phyloP scores from a whole-genome alignment of 2,329 filamentous ascomycete species.

The Pyrenophora teres region DNA sequence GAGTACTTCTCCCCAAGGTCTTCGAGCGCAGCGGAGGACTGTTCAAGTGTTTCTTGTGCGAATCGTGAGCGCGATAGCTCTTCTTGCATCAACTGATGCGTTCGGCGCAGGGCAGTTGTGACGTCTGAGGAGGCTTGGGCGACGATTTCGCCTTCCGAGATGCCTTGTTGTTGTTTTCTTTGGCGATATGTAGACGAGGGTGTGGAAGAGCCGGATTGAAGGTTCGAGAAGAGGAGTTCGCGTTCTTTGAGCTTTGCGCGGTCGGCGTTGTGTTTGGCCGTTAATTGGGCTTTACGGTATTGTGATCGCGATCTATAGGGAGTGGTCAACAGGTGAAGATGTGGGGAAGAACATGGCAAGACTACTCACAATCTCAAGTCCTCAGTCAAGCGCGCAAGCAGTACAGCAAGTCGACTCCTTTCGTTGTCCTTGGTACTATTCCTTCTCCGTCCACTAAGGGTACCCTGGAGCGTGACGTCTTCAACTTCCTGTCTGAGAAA shows the following conservation, averaged over 20 bases:
- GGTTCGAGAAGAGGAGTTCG: conserved; percentile 72
- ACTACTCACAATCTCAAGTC: conserved; percentile 71
- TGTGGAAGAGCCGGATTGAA: conserved; percentile 53
- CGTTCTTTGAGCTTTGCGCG: conserved; percentile 76
- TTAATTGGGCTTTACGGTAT: conserved; percentile 82
- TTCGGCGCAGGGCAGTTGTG: conserved; percentile 79
- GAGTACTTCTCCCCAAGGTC: conserved; percentile 81
- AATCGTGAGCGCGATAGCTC: conserved; percentile 88
- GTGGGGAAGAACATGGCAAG: neutral
- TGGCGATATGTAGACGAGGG: conserved; percentile 45
- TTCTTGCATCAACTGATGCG: conserved; percentile 82
- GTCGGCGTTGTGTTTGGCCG: conserved; percentile 75
- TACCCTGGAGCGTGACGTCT: conserved; percentile 60
- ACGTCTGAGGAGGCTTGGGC: conserved; percentile 80
- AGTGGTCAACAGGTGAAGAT: conserved; percentile 2
- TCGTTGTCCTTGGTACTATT: conserved; percentile 64
- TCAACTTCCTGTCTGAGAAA: conserved; percentile 77
- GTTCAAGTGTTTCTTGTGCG: conserved; percentile 83
- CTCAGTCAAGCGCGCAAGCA: conserved; percentile 67
- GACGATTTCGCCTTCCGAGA: conserved; percentile 73
- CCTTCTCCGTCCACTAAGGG: conserved; percentile 44
- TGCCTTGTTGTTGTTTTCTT: conserved; percentile 51
- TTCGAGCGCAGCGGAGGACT: conserved; percentile 81
- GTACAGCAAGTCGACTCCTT: conserved; percentile 68
- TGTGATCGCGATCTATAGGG: conserved; percentile 60